Conservation (phyloP, 140 eudicot species). For the Bidens hawaiensis region DNA sequence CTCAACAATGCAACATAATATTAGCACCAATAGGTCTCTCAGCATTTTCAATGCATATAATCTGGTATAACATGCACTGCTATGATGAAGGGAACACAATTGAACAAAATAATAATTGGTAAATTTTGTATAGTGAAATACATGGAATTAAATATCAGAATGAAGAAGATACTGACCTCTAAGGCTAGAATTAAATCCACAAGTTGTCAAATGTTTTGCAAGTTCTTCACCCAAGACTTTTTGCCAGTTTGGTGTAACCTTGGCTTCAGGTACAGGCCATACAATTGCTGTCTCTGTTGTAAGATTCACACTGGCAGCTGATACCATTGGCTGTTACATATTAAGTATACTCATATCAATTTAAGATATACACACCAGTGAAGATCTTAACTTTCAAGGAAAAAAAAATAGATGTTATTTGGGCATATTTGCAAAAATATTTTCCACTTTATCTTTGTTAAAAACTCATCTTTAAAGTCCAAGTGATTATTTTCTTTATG, state of each 20-base stretch:
- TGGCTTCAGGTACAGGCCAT: conserved; percentile 88
- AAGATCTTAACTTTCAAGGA: neutral
- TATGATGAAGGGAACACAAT: conserved; percentile 1
- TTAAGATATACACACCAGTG: neutral
- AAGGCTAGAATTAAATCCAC: conserved; percentile 73
- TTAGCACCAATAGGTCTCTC: conserved; percentile 5
- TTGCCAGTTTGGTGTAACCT: conserved; percentile 68
- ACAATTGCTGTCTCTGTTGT: conserved; percentile 92
- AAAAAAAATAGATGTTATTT: neutral
- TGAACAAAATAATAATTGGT: neutral
- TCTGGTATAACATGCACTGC: neutral
- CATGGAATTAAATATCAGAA: conserved; percentile 3
- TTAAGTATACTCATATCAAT: conserved; percentile 6
- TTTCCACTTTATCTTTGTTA: neutral
- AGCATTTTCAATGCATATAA: neutral
- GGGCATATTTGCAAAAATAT: conserved; percentile 1
- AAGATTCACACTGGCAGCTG: conserved; percentile 91
- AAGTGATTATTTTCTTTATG: neutral
- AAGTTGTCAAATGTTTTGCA: conserved; percentile 77
- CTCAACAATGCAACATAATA: neutral
- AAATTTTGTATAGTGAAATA: neutral
- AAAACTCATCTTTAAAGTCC: neutral
- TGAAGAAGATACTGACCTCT: conserved; percentile 52
- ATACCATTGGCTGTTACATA: conserved; percentile 75
- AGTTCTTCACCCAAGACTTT: conserved; percentile 74